A percentile compares a stretch with the other conserved stretches of the same genome.
Conservation (phyloP, 805 yeast species). For the Cyberlindnera japonica region DNA sequence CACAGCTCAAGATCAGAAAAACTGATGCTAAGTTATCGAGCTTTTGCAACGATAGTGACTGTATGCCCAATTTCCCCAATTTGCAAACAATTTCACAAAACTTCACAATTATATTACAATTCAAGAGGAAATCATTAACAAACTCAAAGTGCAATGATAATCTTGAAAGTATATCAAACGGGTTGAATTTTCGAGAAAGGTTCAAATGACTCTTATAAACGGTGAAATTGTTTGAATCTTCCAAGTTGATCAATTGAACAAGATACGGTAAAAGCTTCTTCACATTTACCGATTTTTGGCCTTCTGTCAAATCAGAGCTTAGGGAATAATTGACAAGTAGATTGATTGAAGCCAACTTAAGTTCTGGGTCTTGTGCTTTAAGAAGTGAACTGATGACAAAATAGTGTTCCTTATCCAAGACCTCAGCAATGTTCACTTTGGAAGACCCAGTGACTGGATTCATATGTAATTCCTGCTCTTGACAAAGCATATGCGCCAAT, state of each 20-base stretch:
- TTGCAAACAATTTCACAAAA: constrained; percentile 30
- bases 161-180: constrained; percentile 33
- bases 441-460: not conserved
- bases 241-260: constrained; percentile 21
- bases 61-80: constrained; percentile 20
- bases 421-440: constrained; percentile 16
- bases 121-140: constrained; percentile 33
- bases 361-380: constrained; percentile 21
- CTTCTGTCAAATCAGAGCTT: constrained; percentile 13
- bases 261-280: constrained; percentile 24
- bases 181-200: constrained; percentile 26
- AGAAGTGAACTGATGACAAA: constrained; percentile 23
- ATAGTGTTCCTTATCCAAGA: constrained; percentile 16
- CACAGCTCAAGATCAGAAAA: constrained; percentile 34
- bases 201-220: constrained; percentile 19
- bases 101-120: constrained; percentile 31
- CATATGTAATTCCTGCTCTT: constrained; percentile 10
- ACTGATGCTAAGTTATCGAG: constrained; percentile 34
- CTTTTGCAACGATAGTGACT: constrained; percentile 26
- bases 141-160: constrained; percentile 33
- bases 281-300: constrained; percentile 14
- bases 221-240: constrained; percentile 12
- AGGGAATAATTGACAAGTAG: constrained; percentile 21
- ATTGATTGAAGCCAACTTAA: constrained; percentile 21
- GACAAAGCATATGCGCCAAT: constrained; percentile 19